Evolutionary conservation across 805 yeast species (phyloP), one percentile per base, ranked within the genome.

Genomic region (Lachancea dasiensis): DNA sequence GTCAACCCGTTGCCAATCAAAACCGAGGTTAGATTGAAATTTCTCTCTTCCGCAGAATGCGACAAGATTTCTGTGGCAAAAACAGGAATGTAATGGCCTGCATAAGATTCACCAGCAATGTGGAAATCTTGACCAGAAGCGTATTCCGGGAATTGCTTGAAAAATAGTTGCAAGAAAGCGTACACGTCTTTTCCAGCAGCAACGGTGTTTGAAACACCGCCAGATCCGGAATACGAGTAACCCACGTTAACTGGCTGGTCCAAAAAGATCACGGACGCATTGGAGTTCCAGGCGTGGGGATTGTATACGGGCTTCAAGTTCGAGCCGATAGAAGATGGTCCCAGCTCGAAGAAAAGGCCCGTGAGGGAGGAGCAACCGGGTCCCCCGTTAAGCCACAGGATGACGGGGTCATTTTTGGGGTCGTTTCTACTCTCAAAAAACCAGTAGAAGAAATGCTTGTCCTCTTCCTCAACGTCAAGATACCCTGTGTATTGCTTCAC

Each of bases 351-450:
- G 57, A 86, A 81, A 48, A 84, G 70, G 0, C 95, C 95, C 10
- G 94, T 84, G 64, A 85, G 64, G 8, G 95, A 84, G 11, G 94
- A 83, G 64, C 95, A 86, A 3, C 96, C 96, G 30, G 96, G 95
- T 13, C 96, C 96, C 50, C 96, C 96, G 57, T 86, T 86, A 56
- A 86, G 71, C 95, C 96, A 87, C 49, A 90, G 69, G 35, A 87
- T 73, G 27, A 86, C 69, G 1, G 95, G 95, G 61, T 86, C 95
- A 43, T 71, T 83, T 46, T 65, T 65, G n/a, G 95, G 95, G 61
- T 84, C 89, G 58, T 81, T 81, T 69, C 95, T 77, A 43, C 90
- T 80, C 63, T 86, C 95, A 52, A 86, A 87, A 56, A 80, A 81
- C 89, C 92, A 71, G 54, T 68, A 73, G 67, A 85, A 86, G 58